A percentile compares a stretch with the other conserved stretches of the same genome.
Conservation (phyloP, 768 basidiomycete genomes). For the Phylloporus sp. region DNA sequence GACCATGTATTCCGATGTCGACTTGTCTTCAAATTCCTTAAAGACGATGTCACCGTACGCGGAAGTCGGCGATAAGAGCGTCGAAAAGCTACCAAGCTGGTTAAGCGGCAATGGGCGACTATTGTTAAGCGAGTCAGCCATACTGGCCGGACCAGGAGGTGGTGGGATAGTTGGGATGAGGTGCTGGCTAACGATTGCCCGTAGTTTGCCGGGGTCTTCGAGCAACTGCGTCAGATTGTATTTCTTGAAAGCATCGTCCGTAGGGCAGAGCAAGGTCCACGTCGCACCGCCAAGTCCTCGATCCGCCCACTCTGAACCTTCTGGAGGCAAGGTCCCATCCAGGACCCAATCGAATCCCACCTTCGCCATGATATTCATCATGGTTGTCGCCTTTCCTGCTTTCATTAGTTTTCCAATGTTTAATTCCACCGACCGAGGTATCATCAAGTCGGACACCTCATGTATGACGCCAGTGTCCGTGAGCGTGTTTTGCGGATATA, state of each 20-base stretch:
- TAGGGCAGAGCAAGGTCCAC: slow-evolving; percentile 90
- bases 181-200: slow-evolving; percentile 68
- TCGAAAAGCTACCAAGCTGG: slow-evolving; percentile 68
- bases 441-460: slow-evolving; percentile 75
- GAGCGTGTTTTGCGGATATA: slow-evolving; percentile 61
- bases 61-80: slow-evolving; percentile 61
- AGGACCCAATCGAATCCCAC: slow-evolving; percentile 90
- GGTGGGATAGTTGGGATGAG: slow-evolving; percentile 49
- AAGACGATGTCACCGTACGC: slow-evolving; percentile 84
- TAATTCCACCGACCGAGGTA: slow-evolving; percentile 83
- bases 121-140: slow-evolving; percentile 45
- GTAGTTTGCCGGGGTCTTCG: slow-evolving; percentile 48
- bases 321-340: slow-evolving; percentile 76
- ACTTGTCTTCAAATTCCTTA: slow-evolving; percentile 43
- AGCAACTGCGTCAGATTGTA: slow-evolving; percentile 76
- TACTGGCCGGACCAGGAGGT: slow-evolving; percentile 19
- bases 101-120: slow-evolving; percentile 70
- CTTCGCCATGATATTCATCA: slow-evolving; percentile 76
- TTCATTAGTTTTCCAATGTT: slow-evolving; percentile 86
- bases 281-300: slow-evolving; percentile 44
- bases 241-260: slow-evolving; percentile 86
- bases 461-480: slow-evolving; percentile 91
- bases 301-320: slow-evolving; percentile 61
- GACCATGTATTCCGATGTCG: slow-evolving; percentile 47
- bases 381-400: slow-evolving; percentile 84